Evolutionary conservation across 2,329 filamentous ascomycete genomes (phyloP), one percentile per base, ranked within the genome.

Genomic region (Zalaria obscura): DNA sequence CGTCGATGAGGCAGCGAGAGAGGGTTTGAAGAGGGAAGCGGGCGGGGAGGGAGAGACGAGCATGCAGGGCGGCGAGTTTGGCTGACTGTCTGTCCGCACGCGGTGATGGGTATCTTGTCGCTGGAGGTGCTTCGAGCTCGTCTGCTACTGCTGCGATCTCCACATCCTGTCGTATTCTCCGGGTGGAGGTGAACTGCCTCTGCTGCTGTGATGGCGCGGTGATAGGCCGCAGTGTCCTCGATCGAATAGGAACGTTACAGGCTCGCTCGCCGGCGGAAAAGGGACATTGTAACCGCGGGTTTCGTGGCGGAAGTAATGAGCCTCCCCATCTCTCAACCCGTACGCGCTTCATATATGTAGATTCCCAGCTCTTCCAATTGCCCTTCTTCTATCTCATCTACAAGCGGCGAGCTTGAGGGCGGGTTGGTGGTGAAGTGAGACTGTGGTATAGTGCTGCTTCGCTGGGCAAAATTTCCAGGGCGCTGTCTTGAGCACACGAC

Each of bases 1-100:
- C 68, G 60, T 94, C 83, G 54, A 96, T 75, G 47, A 98, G 77
- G 41, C 86, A 78, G 46, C 89, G 78, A 46, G 85, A 88, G 50
- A 98, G 76, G 4, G 84, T 89, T 66, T 91, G 74, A 45, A 93
- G 65, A 31, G 91, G 89, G 48, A 96, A 73, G 63, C 82, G 83
- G 47, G 75, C 72, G 25, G 88, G 80, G 43, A 98, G 77, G 34
- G 78, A 77, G 47, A 98, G 75, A 61, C 91, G 83, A 53, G 88
- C 85, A 62, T 95, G 88, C 36, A 98, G 76, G 49, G 91, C 88
- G 48, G 87, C 79, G 52, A 98, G 81, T 68, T 95, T 96, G 47
- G 87, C 80, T 37, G 89, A 96, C 50, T 69, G 62, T 45, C 70
- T 11, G 28, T 29, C 34, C 6, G 11, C 2, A 7, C n/a, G 29